Conservation (phyloP, 2,329 filamentous ascomycete genomes). For the Davidsoniella australis region DNA sequence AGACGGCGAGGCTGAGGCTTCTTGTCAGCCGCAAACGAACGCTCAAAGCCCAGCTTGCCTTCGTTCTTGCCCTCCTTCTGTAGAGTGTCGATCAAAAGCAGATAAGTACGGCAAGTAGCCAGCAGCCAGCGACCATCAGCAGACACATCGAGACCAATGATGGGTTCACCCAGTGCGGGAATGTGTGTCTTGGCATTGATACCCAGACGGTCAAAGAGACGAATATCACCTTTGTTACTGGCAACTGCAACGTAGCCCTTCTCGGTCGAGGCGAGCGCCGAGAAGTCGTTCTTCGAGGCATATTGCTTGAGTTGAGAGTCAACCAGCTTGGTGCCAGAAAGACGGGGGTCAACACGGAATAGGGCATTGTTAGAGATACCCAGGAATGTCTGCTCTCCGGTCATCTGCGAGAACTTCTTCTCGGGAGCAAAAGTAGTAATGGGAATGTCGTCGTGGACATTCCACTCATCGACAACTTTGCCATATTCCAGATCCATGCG, state of each 20-base stretch:
- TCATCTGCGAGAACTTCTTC: conserved; percentile 98
- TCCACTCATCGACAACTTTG: conserved; percentile 98
- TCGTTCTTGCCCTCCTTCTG: conserved; percentile 92
- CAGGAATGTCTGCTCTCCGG: conserved; percentile 82
- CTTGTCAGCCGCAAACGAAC: conserved; percentile 73
- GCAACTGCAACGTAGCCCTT: conserved; percentile 95
- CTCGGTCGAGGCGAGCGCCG: conserved; percentile 80
- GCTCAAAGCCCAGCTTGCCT: conserved; percentile 95
- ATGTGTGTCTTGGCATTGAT: conserved; percentile 97
- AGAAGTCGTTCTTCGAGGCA: conserved; percentile 92
- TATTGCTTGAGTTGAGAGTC: conserved; percentile 92
- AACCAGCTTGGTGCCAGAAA: conserved; percentile 81
- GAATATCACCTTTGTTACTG: conserved; percentile 93
- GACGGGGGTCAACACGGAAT: conserved; percentile 82
- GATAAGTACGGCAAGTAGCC: conserved; percentile 83
- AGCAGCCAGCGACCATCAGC: conserved; percentile 93
- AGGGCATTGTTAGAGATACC: conserved; percentile 85
- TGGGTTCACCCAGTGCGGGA: conserved; percentile 84
- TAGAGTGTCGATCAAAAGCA: conserved; percentile 78
- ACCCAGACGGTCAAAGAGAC: conserved; percentile 86
- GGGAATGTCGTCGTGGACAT: conserved; percentile 88
- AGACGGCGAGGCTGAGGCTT: conserved; percentile 89
- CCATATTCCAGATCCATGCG: conserved; percentile 97
- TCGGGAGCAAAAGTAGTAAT: conserved; percentile 86
- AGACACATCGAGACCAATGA: conserved; percentile 86